These are phyloP conservation scores for Aspergillus fumigatus DNA, from an alignment of 2,329 filamentous ascomycete species.

Conservation along the genomic window DNA sequence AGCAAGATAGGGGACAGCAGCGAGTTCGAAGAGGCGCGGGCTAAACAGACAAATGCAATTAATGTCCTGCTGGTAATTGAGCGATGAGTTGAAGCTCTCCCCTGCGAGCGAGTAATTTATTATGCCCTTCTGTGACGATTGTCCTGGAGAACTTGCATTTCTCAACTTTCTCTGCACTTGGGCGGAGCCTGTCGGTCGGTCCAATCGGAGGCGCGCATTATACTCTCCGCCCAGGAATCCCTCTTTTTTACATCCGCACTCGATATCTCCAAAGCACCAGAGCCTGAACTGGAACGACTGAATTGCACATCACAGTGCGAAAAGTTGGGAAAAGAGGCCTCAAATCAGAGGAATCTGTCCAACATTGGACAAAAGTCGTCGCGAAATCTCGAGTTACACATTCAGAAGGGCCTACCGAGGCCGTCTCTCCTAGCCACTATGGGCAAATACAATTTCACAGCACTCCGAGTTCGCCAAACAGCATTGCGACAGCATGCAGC, in stretches of 20 bases:
- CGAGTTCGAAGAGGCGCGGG: background rate
- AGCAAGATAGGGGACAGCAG: background rate
- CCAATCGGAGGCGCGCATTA: conserved; percentile 36
- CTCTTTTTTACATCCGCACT: conserved; percentile 32
- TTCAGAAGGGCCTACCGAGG: background rate
- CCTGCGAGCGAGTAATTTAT: background rate
- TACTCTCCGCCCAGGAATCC: conserved; percentile 14
- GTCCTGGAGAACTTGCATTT: background rate
- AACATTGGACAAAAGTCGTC: background rate
- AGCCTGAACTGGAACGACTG: background rate
- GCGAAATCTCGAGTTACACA: background rate
- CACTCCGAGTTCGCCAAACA: conserved; percentile 42
- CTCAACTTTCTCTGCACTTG: conserved; percentile 3
- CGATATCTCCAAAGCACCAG: background rate
- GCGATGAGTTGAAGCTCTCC: conserved; percentile 10
- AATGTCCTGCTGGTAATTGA: conserved; percentile 5
- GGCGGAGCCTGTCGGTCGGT: conserved; percentile 26
- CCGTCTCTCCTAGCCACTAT: conserved; percentile 24
- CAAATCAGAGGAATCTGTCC: background rate
- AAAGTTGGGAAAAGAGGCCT: background rate
- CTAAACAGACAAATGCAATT: background rate
- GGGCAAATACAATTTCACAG: conserved; percentile 45
- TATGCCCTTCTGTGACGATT: background rate
- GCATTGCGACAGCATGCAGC: conserved; percentile 36
- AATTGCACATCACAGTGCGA: background rate